Conservation (phyloP, 345 rosid genomes). For the Linum trigynum region DNA sequence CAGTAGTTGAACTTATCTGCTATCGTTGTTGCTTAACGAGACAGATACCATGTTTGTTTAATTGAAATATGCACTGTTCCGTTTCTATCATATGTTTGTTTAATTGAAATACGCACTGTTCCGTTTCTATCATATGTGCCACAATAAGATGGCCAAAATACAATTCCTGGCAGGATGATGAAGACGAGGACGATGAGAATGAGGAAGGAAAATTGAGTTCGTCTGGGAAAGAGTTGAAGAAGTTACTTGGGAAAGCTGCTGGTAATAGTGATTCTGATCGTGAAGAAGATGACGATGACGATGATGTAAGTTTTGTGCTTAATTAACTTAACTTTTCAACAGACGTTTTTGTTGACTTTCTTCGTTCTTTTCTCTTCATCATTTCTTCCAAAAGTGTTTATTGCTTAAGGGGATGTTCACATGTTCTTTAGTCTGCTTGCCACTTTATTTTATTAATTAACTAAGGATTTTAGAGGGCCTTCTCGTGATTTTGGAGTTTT, state of each 20-base stretch:
- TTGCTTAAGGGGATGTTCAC: not conserved
- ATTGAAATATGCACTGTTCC: not conserved
- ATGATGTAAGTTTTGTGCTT: slow-evolving; percentile 48
- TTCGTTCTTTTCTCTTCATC: no score
- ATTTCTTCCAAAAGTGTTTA: not conserved
- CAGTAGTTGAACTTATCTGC: not conserved
- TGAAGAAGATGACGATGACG: slow-evolving; percentile 64
- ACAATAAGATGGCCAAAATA: not conserved
- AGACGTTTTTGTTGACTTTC: not conserved
- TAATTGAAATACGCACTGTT: not conserved
- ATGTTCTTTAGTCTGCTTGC: not conserved
- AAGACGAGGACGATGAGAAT: slow-evolving; percentile 77
- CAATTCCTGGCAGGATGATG: slow-evolving; percentile 53
- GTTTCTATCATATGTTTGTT: not conserved
- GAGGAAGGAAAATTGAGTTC: slow-evolving; percentile 84
- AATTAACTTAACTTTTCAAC: slow-evolving; percentile 1
- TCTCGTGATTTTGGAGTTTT: no score
- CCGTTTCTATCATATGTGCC: not conserved
- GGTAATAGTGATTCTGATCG: slow-evolving; percentile 69
- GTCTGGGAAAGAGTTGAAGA: slow-evolving; percentile 93
- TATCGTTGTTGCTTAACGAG: no score
- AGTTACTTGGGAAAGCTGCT: slow-evolving; percentile 63
- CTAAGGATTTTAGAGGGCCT: not conserved
- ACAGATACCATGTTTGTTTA: not conserved
- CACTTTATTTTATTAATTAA: not conserved